phyloP scores from a whole-genome alignment of 306 rosid genomes.

The Corylus heterophylla region DNA sequence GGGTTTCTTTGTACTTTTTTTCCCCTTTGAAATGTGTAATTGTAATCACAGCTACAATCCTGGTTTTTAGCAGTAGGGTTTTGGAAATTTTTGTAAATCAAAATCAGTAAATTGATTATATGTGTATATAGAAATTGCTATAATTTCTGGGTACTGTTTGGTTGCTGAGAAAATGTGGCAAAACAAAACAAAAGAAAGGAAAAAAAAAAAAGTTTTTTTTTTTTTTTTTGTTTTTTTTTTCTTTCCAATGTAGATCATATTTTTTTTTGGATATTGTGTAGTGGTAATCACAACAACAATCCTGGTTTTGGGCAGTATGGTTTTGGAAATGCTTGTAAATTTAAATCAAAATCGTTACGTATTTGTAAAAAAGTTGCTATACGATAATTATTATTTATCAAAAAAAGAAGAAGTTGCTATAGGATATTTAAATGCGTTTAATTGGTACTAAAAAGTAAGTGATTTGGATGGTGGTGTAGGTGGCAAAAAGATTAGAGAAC shows the following conservation, averaged over 20 bases:
- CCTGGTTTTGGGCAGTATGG: background rate
- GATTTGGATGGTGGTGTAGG: conserved; percentile 54
- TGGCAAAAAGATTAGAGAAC: conserved; percentile 78
- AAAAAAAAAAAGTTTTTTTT: too few species aligned
- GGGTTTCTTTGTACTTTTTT: background rate
- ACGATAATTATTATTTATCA: too few species aligned
- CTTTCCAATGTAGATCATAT: background rate
- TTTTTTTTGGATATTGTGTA: background rate
- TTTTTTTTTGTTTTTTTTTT: background rate
- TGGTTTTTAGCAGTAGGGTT: background rate
- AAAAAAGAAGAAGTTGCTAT: background rate
- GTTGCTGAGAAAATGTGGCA: conserved; percentile 3
- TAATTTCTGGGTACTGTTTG: background rate
- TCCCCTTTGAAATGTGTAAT: background rate
- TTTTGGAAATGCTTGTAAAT: conserved; percentile 12
- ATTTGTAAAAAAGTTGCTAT: too few species aligned
- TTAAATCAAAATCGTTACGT: background rate
- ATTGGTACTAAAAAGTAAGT: conserved; percentile 10
- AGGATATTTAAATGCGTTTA: background rate
- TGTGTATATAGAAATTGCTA: too few species aligned
- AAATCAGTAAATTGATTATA: background rate
- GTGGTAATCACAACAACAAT: background rate
- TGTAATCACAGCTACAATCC: background rate
- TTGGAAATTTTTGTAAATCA: conserved; percentile 2
- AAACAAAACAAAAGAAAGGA: too few species aligned